Evolutionary conservation across 495 filamentous ascomycete species (phyloP).

Genomic region (Penicillium verhagenii): DNA sequence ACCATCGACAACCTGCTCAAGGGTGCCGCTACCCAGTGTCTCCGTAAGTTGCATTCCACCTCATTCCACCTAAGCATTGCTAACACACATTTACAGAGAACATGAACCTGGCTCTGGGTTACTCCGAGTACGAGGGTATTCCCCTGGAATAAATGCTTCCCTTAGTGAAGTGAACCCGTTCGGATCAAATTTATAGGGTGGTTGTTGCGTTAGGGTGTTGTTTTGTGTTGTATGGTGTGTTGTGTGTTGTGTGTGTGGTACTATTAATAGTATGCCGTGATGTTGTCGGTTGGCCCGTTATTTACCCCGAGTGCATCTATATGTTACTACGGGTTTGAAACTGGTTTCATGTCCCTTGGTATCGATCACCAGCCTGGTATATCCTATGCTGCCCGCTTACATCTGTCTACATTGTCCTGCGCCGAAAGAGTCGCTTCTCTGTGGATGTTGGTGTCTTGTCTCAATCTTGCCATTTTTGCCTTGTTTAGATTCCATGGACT

Average conservation of each 20-base stretch:
- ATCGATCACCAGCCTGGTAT: constrained; percentile 1
- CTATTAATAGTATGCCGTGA: too few relatives aligned
- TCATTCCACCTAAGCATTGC: not conserved
- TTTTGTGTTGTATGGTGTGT: constrained; percentile 9
- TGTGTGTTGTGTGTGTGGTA: constrained; percentile 8
- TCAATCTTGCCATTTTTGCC: constrained; percentile 1
- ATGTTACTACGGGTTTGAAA: constrained; percentile 26
- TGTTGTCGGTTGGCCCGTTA: constrained; percentile 22
- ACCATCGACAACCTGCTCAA: constrained; percentile 99
- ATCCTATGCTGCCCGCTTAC: constrained; percentile 6
- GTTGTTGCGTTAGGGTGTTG: too few relatives aligned
- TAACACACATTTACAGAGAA: constrained; percentile 61
- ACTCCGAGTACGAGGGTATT: constrained; percentile 90
- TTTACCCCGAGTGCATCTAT: constrained; percentile 38
- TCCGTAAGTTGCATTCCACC: constrained; percentile 64
- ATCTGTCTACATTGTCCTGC: constrained; percentile 12
- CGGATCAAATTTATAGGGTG: constrained; percentile 22
- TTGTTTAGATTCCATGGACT: constrained; percentile 18
- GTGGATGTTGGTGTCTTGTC: constrained; percentile 14
- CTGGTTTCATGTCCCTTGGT: constrained; percentile 14
- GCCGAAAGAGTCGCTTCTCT: constrained; percentile 2
- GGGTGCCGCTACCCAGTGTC: constrained; percentile 92
- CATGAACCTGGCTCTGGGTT: constrained; percentile 94
- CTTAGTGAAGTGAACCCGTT: constrained; percentile 11
- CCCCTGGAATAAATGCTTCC: constrained; percentile 58